phyloP scores from a whole-genome alignment of 306 rosid species.

The Casuarina equisetifolia region DNA sequence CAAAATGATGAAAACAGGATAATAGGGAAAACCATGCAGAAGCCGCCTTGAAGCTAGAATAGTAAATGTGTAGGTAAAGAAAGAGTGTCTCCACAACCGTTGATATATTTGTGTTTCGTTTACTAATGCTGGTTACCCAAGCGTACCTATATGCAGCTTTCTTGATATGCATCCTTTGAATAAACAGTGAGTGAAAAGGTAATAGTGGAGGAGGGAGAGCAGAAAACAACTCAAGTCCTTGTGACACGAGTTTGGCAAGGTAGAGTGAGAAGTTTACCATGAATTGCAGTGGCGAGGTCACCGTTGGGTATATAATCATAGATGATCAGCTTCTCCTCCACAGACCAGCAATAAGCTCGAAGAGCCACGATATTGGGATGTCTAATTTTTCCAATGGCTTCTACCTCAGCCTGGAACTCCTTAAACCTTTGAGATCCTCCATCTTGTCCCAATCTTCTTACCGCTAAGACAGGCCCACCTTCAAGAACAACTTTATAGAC shows the following conservation, averaged over 20 bases:
- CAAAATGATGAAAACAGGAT: neutral
- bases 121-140: no score
- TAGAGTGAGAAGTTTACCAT: constrained; percentile 30
- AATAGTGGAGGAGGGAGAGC: neutral
- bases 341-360: constrained; percentile 61
- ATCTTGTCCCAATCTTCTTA: constrained; percentile 57
- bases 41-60: neutral
- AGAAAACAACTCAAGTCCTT: neutral
- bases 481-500: constrained; percentile 63
- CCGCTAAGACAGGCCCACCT: constrained; percentile 47
- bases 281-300: constrained; percentile 50
- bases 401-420: constrained; percentile 60
- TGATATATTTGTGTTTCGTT: no score
- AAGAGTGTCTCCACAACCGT: no score
- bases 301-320: constrained; percentile 55
- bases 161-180: neutral
- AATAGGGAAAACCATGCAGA: neutral
- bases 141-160: neutral
- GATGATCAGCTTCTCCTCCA: constrained; percentile 59
- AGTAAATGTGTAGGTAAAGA: neutral
- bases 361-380: constrained; percentile 52
- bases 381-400: constrained; percentile 63
- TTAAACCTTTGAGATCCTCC: constrained; percentile 60
- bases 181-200: neutral
- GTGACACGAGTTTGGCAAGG: neutral